Evolutionary conservation across 495 filamentous ascomycete genomes (phyloP), one percentile per base, ranked within the genome.

Genomic region (Alectoria sarmentosa): DNA sequence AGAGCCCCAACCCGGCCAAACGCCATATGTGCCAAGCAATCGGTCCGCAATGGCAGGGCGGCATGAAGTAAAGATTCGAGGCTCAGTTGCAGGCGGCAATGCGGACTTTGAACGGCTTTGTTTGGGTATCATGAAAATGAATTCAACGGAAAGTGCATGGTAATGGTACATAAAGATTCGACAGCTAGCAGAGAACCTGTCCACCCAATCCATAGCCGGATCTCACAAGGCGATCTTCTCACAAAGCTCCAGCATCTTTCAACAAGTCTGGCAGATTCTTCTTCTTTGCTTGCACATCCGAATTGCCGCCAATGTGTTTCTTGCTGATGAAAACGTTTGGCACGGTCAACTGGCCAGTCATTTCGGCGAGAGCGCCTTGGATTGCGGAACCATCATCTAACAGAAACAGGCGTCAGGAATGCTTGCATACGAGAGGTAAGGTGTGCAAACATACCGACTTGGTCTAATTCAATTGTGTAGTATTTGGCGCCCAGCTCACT

Each of bases 291-390:
- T 97, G 90, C 64, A 98, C 76, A 71, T 98, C 95, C 9, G 91
- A 96, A 84, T 98, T 97, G 58, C 94, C 94, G 46, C 94, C 93
- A 73, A 99, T 94, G 77, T 97, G 94, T 76, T 91, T 75, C 80
- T 92, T 75, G 68, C 76, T 76, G 78, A 99, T 97, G 81, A 87
- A 99, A 78, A 97, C 90, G 78, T 96, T 97, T 62, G 94, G 94
- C 11, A 99, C 94, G 66, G 88, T 92, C 70, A 84, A 78, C 82
- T 99, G 95, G 70, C 78, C 76, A 49, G 85, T 90, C 67, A 98
- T 85, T 70, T 95, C 86, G 44, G 78, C 69, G 64, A 99, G 88
- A 23, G 93, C 92, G 65, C 80, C 76, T 78, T 99, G 94, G 74
- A 99, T 85, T 10, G 81, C 93, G 61, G 76, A 67, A 64, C 94